Percentiles rank a stretch among this genome's conserved stretches.
These are phyloP conservation scores for Takashimella koratensis DNA, from an alignment of 1,284 basidiomycete species.

Conservation along the genomic window DNA sequence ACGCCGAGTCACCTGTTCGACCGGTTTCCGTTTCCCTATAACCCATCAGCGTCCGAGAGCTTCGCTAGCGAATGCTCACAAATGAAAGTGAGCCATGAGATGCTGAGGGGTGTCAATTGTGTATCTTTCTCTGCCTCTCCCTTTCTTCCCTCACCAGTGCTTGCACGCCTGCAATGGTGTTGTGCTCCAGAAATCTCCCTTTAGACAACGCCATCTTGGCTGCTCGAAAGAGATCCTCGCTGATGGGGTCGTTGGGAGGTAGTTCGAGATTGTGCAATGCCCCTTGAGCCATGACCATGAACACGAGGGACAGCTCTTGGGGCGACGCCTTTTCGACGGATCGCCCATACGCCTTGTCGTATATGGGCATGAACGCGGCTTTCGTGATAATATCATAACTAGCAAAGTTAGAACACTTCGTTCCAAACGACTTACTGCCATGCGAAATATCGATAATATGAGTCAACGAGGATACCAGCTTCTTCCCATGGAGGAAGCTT, in stretches of 20 bases:
- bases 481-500: constrained; percentile 24
- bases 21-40: constrained; percentile 25
- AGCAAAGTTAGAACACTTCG: background rate
- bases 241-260: constrained; percentile 26
- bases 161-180: constrained; percentile 34
- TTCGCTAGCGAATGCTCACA: too few relatives aligned
- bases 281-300: constrained; percentile 32
- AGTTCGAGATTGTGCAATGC: constrained; percentile 35
- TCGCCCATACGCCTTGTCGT: constrained; percentile 7
- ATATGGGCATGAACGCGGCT: constrained; percentile 15
- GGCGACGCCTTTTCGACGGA: constrained; percentile 3
- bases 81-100: constrained; percentile 21
- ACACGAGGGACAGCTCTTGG: constrained; percentile 31
- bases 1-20: constrained; percentile 16
- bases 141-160: constrained; percentile 12
- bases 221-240: constrained; percentile 26
- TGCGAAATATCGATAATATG: constrained; percentile 26
- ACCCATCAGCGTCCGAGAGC: too few relatives aligned
- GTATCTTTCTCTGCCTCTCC: too few relatives aligned
- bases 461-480: constrained; percentile 22
- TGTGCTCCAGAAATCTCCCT: constrained; percentile 31
- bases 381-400: constrained; percentile 7
- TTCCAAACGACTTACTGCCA: constrained; percentile 19
- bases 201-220: constrained; percentile 29
- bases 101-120: too few relatives aligned